Percentiles rank a stretch among this genome's conserved stretches.
Evolutionary conservation across 208 protist genomes (phyloP).

Genomic region (Acanthamoeba sp.): DNA sequence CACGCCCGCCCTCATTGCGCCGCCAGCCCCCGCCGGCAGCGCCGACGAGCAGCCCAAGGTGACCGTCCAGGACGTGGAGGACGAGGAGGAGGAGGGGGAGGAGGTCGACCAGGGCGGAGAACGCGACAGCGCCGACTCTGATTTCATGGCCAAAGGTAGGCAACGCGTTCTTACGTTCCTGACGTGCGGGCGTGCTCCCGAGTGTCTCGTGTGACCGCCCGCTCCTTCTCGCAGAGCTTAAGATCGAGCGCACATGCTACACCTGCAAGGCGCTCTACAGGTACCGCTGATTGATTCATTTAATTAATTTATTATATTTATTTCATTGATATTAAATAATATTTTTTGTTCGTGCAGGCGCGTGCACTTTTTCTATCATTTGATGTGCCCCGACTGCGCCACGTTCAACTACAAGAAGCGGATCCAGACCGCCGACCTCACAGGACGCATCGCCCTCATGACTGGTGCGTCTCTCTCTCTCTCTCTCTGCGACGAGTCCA

Average conservation of each 20-base stretch:
- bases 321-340: slow-evolving; percentile 85
- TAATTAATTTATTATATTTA: slow-evolving; percentile 86
- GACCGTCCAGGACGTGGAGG: background rate
- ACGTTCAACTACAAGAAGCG: slow-evolving; percentile 97
- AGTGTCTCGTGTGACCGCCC: background rate
- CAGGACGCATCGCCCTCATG: slow-evolving; percentile 94
- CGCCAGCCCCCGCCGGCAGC: background rate
- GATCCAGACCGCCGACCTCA: slow-evolving; percentile 93
- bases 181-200: too few species aligned
- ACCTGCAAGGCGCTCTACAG: slow-evolving; percentile 80
- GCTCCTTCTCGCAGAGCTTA: background rate
- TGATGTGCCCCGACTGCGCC: slow-evolving; percentile 96
- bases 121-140: background rate
- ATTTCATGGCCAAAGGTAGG: slow-evolving; percentile 43
- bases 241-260: background rate
- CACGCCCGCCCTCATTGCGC: background rate
- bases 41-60: background rate
- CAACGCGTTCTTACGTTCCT: too few species aligned
- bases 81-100: slow-evolving; percentile 44
- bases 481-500: background rate
- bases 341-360: slow-evolving; percentile 24
- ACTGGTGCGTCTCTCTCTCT: slow-evolving; percentile 86
- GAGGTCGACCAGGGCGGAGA: background rate
- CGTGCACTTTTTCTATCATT: slow-evolving; percentile 97
- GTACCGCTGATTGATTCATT: slow-evolving; percentile 89